Evolutionary conservation across 2,329 filamentous ascomycete genomes (phyloP), one percentile per base, ranked within the genome.

Genomic region (Didymella exigua): DNA sequence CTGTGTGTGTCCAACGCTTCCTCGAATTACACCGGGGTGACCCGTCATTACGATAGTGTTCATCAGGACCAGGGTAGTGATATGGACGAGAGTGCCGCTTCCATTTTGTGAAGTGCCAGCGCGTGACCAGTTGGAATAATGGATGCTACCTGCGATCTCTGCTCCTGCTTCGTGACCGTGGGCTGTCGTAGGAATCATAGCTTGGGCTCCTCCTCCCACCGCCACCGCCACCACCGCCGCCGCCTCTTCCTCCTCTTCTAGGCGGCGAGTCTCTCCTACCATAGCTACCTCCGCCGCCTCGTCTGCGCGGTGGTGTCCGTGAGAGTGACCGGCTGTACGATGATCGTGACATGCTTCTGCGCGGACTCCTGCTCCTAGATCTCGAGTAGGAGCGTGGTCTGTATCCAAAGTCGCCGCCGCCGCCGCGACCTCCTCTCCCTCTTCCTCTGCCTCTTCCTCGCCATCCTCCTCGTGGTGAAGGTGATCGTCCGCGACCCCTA

Each of bases 181-280:
- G 84, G 67, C 84, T 86, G 65, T 82, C 84, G 63, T 86, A 86
- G 60, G 84, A 86, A 63, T 81, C 84, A 64, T 87, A 87, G 64
- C 85, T 88, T 4, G 83, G 83, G 63, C 84, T 86, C 60, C 85
- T 79, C 58, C 84, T 78, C 58, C 82, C 77, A 49, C 71, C 70
- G 2, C 33, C 34, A 26, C 44, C 44, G 3, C 31, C 31, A n/a
- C 31, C 31, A 18, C 62, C 58, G 26, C 69, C 70, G 59, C 82
- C 84, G 54, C 82, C 77, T 52, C 75, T 71, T 52, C 74, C 72
- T 37, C 76, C 70, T 48, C 74, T 65, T 38, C 74, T 74, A 16
- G 78, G 77, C 7, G 78, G 77, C 33, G 73, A 70, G 18, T 77
- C 78, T n/a, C 73, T 72, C 37, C 79, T 61, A 24, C 66, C 59